phyloP scores from a whole-genome alignment of 768 basidiomycete species.

The Naganishia friedmannii region DNA sequence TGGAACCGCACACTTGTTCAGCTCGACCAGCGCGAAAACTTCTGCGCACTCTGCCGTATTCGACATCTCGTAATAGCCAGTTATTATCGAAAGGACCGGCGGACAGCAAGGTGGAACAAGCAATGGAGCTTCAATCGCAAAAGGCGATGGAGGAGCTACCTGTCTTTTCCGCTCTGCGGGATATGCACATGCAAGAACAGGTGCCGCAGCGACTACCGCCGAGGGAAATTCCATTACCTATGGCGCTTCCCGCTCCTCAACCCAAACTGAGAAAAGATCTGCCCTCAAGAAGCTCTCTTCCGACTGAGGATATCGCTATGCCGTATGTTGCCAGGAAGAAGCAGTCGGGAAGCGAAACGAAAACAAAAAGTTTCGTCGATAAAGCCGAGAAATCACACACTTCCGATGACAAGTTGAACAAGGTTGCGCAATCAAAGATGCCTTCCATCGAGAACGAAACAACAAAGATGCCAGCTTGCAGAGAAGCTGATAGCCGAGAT shows the following conservation, averaged over 20 bases:
- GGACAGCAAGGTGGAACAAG: neutral
- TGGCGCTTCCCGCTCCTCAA: neutral
- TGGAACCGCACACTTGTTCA: slow-evolving; percentile 18
- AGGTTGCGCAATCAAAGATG: neutral
- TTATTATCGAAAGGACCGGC: neutral
- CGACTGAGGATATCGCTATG: neutral
- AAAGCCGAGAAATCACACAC: neutral
- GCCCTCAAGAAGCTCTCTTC: neutral
- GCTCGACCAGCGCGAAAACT: slow-evolving; percentile 21
- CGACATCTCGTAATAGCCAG: slow-evolving; percentile 5
- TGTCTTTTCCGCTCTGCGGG: slow-evolving; percentile 18
- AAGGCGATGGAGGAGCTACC: slow-evolving; percentile 12
- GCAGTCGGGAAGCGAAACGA: neutral
- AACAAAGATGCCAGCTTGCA: neutral
- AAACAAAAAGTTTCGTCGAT: neutral
- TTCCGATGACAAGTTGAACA: neutral
- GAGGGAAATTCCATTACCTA: neutral
- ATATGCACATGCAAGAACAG: slow-evolving; percentile 24
- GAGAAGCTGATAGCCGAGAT: neutral
- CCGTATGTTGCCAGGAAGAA: neutral
- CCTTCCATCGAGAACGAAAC: neutral
- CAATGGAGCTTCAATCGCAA: slow-evolving; percentile 5
- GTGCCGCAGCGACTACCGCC: slow-evolving; percentile 1
- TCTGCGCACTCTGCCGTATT: neutral
- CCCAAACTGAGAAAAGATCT: neutral